phyloP scores from a whole-genome alignment of 148 eudicot species.

The Chenopodium formosanum region DNA sequence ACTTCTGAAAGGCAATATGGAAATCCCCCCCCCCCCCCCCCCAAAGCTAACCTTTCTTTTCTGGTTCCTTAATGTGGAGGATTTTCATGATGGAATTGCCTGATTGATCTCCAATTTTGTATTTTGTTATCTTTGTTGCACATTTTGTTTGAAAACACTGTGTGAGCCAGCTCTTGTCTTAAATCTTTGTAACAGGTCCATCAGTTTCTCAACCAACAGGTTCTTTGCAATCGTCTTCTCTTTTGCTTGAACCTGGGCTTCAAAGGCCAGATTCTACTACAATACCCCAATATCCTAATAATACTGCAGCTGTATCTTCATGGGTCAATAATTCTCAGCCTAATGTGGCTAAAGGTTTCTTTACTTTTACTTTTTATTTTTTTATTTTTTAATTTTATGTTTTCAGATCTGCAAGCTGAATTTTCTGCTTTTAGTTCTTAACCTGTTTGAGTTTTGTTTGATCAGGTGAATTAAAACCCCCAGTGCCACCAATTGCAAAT shows the following conservation, averaged over 20 bases:
- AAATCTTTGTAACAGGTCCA: constrained; percentile 36
- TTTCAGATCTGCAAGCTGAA: constrained; percentile 7
- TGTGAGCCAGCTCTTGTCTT: constrained; percentile 16
- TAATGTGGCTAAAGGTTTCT: constrained; percentile 48
- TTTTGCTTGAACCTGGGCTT: constrained; percentile 43
- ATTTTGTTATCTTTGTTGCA: background rate
- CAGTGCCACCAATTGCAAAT: constrained; percentile 36
- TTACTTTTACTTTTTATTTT: background rate
- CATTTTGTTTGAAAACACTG: background rate
- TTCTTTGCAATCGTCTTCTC: constrained; percentile 38
- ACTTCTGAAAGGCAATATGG: background rate
- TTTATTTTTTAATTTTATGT: background rate
- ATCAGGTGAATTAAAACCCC: constrained; percentile 50
- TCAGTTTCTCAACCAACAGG: constrained; percentile 40
- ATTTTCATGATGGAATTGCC: background rate
- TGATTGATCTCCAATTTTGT: background rate
- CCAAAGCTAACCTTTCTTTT: background rate
- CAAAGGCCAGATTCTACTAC: constrained; percentile 46
- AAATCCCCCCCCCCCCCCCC: background rate
- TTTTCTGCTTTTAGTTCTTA: constrained; percentile 1
- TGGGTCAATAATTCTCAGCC: constrained; percentile 48
- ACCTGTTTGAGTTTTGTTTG: constrained; percentile 10
- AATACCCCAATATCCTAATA: constrained; percentile 36
- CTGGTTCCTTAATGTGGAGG: background rate
- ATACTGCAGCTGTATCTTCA: constrained; percentile 41